These are phyloP conservation scores for Guyanaporus albipodus DNA, from an alignment of 768 basidiomycete species.

Conservation along the genomic window DNA sequence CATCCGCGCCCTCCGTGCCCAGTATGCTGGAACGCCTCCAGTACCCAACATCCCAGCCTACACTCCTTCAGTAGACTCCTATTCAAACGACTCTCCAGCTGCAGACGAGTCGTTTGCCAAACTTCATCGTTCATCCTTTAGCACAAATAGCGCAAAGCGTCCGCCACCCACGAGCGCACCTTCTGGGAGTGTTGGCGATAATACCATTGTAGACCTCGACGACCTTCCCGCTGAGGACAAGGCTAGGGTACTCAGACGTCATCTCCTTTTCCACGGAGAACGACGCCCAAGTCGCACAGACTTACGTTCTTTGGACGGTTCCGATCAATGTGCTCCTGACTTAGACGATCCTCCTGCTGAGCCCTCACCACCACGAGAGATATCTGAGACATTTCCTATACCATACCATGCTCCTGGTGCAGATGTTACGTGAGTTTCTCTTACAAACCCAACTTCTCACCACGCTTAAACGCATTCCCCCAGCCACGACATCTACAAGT, in stretches of 20 bases:
- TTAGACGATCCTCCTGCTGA: constrained; percentile 19
- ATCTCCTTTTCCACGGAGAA: constrained; percentile 75
- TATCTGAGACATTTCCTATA: constrained; percentile 77
- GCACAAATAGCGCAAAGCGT: constrained; percentile 38
- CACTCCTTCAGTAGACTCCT: constrained; percentile 39
- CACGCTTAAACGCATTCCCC: constrained; percentile 9
- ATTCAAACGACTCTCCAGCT: constrained; percentile 10
- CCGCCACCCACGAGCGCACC: constrained; percentile 27
- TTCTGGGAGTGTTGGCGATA: constrained; percentile 24
- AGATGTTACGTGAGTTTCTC: constrained; percentile 79
- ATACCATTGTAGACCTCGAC: constrained; percentile 42
- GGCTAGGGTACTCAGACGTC: constrained; percentile 71
- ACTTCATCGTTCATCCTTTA: constrained; percentile 27
- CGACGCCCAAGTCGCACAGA: constrained; percentile 31
- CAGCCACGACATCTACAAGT: constrained; percentile 93
- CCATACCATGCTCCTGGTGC: constrained; percentile 84
- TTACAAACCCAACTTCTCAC: constrained; percentile 9
- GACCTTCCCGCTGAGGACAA: constrained; percentile 80
- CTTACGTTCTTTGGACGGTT: constrained; percentile 19
- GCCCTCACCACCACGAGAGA: constrained; percentile 37
- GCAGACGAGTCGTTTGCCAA: constrained; percentile 11
- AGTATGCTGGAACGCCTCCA: constrained; percentile 56
- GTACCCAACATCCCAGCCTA: constrained; percentile 50
- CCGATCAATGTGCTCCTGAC: constrained; percentile 21
- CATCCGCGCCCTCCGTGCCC: constrained; percentile 59